Evolutionary conservation across 345 rosid species (phyloP).

Genomic region (Rubroshorea leprosula): DNA sequence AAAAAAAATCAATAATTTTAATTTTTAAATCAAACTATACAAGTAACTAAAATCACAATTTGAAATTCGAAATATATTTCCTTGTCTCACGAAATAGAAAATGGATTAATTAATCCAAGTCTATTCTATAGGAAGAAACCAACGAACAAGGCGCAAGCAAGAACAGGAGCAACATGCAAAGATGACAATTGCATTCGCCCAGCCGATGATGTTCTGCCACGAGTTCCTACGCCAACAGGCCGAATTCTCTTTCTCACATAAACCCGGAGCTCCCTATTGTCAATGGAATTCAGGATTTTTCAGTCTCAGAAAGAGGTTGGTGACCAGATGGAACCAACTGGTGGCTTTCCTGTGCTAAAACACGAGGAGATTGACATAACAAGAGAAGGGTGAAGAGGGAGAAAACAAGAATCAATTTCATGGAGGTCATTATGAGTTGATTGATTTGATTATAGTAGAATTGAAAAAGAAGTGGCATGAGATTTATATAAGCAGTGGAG

Average conservation of each 20-base stretch:
- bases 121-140: neutral
- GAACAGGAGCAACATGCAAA: neutral
- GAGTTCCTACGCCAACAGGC: neutral
- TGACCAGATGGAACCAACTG: neutral
- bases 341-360: neutral
- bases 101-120: too few relatives aligned
- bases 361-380: neutral
- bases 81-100: neutral
- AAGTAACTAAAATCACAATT: too few relatives aligned
- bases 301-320: neutral
- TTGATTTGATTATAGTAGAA: too few relatives aligned
- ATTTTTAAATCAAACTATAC: too few relatives aligned
- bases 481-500: too few relatives aligned
- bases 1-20: too few relatives aligned
- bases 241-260: too few relatives aligned
- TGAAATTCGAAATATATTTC: too few relatives aligned
- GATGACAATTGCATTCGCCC: neutral
- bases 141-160: neutral
- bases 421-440: constrained; percentile 24
- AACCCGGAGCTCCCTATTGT: neutral
- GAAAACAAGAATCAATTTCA: neutral
- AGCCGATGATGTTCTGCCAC: constrained; percentile 7
- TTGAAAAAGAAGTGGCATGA: too few relatives aligned
- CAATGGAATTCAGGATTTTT: neutral
- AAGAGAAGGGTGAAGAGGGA: neutral